Base-by-base conservation (phyloP, 176 grass and related monocot species). In the Guadua angustifolia region DNA sequence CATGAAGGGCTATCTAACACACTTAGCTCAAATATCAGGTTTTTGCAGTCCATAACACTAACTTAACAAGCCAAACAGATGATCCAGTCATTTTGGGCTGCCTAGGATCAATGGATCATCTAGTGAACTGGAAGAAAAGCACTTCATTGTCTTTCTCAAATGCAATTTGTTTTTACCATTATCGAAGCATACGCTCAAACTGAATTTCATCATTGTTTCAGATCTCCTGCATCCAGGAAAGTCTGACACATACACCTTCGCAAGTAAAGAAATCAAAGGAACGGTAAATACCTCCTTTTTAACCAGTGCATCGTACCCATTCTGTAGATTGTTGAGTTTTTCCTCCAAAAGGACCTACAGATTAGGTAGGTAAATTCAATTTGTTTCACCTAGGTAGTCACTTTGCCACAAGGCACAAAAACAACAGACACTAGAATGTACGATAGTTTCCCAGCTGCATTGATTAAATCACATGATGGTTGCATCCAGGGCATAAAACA, bases 251-350 rank as follows among this genome's bases (percentile, higher is more conserved):
- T 51, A 44, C 25, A 47, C 21, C 77, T 47, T 83, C n/a, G 44
- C 44, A 57, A 83, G 21, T 15, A 90, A 59, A 62, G 33, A 86
- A 84, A 85, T 73, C 36, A 78, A 81, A 38, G 32, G 58, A 75
- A 47, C 19, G 43, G 45, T 35, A 86, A 43, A 68, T 90, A 97
- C 94, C 94, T 97, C 87, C 62, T 92, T 90, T 89, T 88, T 89
- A 68, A 88, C 36, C 61, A 94, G 75, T 52, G 75, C 42, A 66
- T 94, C 77, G 35, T 90, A 88, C 21, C 84, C 92, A 84, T 84
- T 82, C 53, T 94, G 92, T 78, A 97, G 71, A 73, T 55, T 90
- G 50, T 87, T 87, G 42, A 94, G n/a, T 72, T 90, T 94, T 92
- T 67, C 90, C 77, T 87, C 87, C 64, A 90, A 86, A 81, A 78